Percentiles rank a stretch among this genome's conserved stretches.
Conservation (phyloP, 139 green algal species). For the Chlamydomonas sp. region DNA sequence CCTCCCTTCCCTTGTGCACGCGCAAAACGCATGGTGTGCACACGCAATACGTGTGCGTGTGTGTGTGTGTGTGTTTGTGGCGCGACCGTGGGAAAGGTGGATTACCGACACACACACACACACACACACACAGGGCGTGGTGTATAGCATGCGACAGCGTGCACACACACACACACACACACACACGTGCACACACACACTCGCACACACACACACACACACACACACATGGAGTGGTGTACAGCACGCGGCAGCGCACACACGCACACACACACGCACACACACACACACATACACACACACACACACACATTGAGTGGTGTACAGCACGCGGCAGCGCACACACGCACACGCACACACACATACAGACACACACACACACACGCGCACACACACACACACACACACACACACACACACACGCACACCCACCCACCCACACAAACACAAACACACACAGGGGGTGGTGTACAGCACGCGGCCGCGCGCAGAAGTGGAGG, state of each 20-base stretch:
- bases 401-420: background rate
- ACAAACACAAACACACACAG: background rate
- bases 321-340: background rate
- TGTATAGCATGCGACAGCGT: background rate
- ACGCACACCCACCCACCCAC: background rate
- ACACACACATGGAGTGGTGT: too few relatives aligned
- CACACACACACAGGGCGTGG: too few relatives aligned
- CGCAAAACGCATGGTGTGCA: too few relatives aligned
- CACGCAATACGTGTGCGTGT: too few relatives aligned
- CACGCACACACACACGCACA: background rate
- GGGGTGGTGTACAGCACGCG: background rate
- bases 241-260: too few relatives aligned
- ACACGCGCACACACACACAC: background rate
- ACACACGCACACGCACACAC: background rate
- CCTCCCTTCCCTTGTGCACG: too few relatives aligned
- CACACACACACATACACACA: background rate
- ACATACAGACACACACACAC: background rate
- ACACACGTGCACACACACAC: background rate
- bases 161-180: background rate
- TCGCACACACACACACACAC: background rate
- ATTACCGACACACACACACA: too few relatives aligned
- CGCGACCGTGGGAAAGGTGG: background rate
- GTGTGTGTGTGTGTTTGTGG: too few relatives aligned
- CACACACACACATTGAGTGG: background rate
- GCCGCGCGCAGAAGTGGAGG: constrained; percentile 45